These are phyloP conservation scores for Alternaria tenuissima DNA, from an alignment of 2,329 filamentous ascomycete species.

Conservation along the genomic window DNA sequence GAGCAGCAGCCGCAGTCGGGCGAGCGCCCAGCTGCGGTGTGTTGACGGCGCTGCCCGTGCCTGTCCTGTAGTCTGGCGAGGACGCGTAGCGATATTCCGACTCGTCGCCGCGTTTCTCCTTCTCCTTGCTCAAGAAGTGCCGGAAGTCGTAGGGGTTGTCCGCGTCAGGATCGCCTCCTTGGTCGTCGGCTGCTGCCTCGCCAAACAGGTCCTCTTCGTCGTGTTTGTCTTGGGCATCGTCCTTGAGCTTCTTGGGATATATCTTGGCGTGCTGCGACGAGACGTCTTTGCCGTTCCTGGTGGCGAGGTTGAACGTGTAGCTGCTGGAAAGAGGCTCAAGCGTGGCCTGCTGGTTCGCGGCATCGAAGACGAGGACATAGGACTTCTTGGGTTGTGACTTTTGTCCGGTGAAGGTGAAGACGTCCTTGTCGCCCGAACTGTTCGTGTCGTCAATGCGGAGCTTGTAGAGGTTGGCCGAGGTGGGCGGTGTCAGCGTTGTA, in stretches of 20 bases:
- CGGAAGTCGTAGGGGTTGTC: conserved; percentile 60
- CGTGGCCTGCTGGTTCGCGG: conserved; percentile 76
- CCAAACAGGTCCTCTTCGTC: conserved; percentile 42
- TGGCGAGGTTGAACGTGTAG: conserved; percentile 85
- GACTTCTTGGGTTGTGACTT: conserved; percentile 44
- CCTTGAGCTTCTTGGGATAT: conserved; percentile 45
- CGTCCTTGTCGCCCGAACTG: conserved; percentile 36
- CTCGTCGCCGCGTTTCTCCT: conserved; percentile 45
- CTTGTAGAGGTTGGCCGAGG: conserved; percentile 34
- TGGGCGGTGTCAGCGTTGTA: conserved; percentile 36
- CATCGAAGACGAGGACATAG: conserved; percentile 75
- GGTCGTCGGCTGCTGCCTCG: conserved; percentile 37
- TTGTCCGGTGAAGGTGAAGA: conserved; percentile 53
- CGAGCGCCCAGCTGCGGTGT: conserved; percentile 40
- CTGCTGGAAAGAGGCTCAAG: conserved; percentile 83
- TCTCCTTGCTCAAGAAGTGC: conserved; percentile 52
- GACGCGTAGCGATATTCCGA: conserved; percentile 38
- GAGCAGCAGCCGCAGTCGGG: conserved; percentile 19
- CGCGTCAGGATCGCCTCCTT: conserved; percentile 51
- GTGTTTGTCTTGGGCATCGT: conserved; percentile 38
- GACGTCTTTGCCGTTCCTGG: conserved; percentile 71
- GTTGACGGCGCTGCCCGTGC: conserved; percentile 39
- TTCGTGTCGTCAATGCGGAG: conserved; percentile 42
- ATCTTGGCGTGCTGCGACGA: conserved; percentile 74
- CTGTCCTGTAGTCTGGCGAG: conserved; percentile 42